These are phyloP conservation scores for Lachnellula occidentalis DNA, from an alignment of 2,329 filamentous ascomycete species.

Conservation along the genomic window DNA sequence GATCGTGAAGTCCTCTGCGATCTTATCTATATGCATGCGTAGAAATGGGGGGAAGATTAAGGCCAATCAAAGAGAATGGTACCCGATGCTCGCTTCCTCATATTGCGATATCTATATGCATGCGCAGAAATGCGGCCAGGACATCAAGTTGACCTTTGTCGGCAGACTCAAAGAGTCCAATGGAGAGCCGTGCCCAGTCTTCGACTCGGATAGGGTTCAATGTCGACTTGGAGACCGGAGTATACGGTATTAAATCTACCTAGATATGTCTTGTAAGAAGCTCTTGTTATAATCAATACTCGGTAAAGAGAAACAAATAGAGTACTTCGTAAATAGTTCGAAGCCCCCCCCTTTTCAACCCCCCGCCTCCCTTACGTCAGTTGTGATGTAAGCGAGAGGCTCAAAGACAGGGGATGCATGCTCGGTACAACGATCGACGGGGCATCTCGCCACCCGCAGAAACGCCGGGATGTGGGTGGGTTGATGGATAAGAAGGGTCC, in stretches of 20 bases:
- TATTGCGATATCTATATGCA: background rate
- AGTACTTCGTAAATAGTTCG: too few species aligned
- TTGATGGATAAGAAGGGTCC: background rate
- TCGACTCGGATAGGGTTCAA: background rate
- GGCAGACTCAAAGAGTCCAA: background rate
- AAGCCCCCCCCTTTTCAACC: too few species aligned
- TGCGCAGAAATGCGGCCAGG: background rate
- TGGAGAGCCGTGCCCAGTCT: background rate
- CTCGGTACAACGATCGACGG: background rate
- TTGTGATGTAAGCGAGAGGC: background rate
- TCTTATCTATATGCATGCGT: background rate
- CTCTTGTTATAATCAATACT: too few species aligned
- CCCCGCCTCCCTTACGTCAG: background rate
- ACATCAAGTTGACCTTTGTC: background rate
- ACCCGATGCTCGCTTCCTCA: too few species aligned
- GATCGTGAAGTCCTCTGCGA: background rate
- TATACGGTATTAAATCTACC: too few species aligned
- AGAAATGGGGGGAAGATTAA: background rate
- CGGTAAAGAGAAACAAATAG: too few species aligned
- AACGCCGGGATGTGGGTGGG: background rate
- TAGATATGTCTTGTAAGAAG: too few species aligned
- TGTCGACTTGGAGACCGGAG: too few species aligned
- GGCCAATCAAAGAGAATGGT: too few species aligned
- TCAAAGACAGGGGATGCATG: background rate
- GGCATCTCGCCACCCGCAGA: background rate